Evolutionary conservation across 768 basidiomycete species (phyloP).

Genomic region (Kwoniella dejecticola): DNA sequence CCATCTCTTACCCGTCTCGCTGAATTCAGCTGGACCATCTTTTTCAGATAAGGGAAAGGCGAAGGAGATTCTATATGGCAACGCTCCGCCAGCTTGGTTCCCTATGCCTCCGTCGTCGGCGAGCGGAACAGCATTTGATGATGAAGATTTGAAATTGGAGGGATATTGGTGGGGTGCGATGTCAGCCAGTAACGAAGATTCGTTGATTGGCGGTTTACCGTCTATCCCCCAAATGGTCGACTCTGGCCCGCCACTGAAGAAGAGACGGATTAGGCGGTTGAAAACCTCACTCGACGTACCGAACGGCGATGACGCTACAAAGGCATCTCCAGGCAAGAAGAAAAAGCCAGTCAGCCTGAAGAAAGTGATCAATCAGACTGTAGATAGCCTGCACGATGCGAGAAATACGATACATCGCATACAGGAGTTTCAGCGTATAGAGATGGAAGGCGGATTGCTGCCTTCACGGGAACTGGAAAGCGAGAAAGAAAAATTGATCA

Average conservation of each 20-base stretch:
- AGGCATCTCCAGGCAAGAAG: not conserved
- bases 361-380: slow-evolving; percentile 27
- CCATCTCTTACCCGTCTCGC: slow-evolving; percentile 29
- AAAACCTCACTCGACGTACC: no score
- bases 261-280: slow-evolving; percentile 3
- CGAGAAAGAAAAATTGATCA: slow-evolving; percentile 70
- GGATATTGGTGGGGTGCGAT: slow-evolving; percentile 43
- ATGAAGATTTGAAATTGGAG: slow-evolving; percentile 37
- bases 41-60: slow-evolving; percentile 48
- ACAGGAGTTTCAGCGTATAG: slow-evolving; percentile 42
- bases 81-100: slow-evolving; percentile 43
- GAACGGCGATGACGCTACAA: no score
- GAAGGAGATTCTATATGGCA: slow-evolving; percentile 31
- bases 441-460: slow-evolving; percentile 39
- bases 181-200: slow-evolving; percentile 28
- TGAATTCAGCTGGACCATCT: slow-evolving; percentile 37
- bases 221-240: slow-evolving; percentile 31
- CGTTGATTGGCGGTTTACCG: slow-evolving; percentile 34
- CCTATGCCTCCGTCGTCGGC: slow-evolving; percentile 15
- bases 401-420: slow-evolving; percentile 31
- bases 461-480: slow-evolving; percentile 57
- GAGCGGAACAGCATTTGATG: slow-evolving; percentile 14
- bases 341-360: slow-evolving; percentile 25
- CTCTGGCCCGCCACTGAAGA: not conserved
- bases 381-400: slow-evolving; percentile 33